These are phyloP conservation scores for Hamigera avellanea DNA, from an alignment of 495 filamentous ascomycete species.

Conservation along the genomic window DNA sequence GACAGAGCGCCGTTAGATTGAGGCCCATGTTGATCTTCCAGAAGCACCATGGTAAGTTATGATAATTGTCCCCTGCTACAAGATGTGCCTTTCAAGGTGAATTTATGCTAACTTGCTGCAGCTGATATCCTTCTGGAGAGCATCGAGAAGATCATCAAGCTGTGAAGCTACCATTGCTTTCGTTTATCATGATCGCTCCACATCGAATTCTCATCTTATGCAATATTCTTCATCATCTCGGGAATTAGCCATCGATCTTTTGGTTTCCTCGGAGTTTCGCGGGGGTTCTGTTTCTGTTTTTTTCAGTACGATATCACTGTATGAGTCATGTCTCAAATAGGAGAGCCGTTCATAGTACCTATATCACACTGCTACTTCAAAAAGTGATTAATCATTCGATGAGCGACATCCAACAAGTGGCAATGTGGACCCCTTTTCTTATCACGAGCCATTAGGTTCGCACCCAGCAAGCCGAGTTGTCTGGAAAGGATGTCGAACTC, in stretches of 20 bases:
- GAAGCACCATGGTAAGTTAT: slow-evolving; percentile 68
- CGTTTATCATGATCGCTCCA: slow-evolving; percentile 2
- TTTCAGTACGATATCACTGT: background rate
- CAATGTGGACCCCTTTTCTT: too few relatives aligned
- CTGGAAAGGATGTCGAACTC: too few relatives aligned
- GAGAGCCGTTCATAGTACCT: background rate
- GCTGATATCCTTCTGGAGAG: slow-evolving; percentile 54
- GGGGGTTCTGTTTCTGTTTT: too few relatives aligned
- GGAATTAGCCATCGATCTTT: too few relatives aligned
- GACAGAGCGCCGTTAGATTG: slow-evolving; percentile 67
- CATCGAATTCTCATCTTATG: background rate
- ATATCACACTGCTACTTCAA: too few relatives aligned
- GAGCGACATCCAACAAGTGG: too few relatives aligned
- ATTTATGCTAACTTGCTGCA: slow-evolving; percentile 16
- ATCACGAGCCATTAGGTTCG: too few relatives aligned
- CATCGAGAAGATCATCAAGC: slow-evolving; percentile 65
- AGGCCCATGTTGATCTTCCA: slow-evolving; percentile 96
- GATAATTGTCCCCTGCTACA: background rate
- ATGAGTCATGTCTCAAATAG: background rate
- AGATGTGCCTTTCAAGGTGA: background rate
- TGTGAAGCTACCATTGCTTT: slow-evolving; percentile 21
- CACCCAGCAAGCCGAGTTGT: too few relatives aligned
- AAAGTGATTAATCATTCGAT: too few relatives aligned
- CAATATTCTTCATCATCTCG: background rate
- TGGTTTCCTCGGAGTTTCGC: too few relatives aligned